Base-by-base conservation (phyloP, 768 basidiomycete genomes). In the Lactarius vividus region DNA sequence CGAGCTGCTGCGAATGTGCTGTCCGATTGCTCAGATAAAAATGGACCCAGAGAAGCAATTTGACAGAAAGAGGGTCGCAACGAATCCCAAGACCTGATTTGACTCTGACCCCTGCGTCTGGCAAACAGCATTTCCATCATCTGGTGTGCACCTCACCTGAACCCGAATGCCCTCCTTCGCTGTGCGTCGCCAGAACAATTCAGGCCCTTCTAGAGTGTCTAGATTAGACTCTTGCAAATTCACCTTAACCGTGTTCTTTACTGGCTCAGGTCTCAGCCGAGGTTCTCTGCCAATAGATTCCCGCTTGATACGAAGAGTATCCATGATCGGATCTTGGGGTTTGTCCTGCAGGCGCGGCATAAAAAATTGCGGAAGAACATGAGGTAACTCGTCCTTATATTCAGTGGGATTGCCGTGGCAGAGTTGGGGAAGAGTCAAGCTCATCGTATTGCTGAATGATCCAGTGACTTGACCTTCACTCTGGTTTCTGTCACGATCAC, bases 321-420 rank as follows among this genome's bases (percentile, higher is more conserved):
- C 85, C 74, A 92, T 77, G 68, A 92, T 90, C 2, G 90, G 91
- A 73, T 93, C 87, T 72, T 92, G 91, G 3, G 91, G 90, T 68
- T 83, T 85, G 65, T 91, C 83, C n/a, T 80, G 76, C 54, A 93
- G 75, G n/a, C 70, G 75, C 11, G 89, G 87, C n/a, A 91, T 78
- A 62, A 82, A 85, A 74, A 92, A 91, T 16, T 66, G 74, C 0
- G 73, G 69, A 4, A 62, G 52, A 7, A 74, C 23, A 7, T 33
- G 58, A 13, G 63, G 65, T 18, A 71, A 57, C 3, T 64, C 67
- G 52, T 70, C 57, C 49, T 56, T 55, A 31, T 53, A 44, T 49
- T 53, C 40, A n/a, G 39, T 29, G 26, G 28, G 55, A 9, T 62
- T 60, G 8, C 26, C 16, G 20, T 59, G 57, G 23, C 35, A 5